A percentile compares a stretch with the other conserved stretches of the same genome.
These are phyloP conservation scores for Cochlearia excelsa DNA, from an alignment of 345 rosid species.

Conservation along the genomic window DNA sequence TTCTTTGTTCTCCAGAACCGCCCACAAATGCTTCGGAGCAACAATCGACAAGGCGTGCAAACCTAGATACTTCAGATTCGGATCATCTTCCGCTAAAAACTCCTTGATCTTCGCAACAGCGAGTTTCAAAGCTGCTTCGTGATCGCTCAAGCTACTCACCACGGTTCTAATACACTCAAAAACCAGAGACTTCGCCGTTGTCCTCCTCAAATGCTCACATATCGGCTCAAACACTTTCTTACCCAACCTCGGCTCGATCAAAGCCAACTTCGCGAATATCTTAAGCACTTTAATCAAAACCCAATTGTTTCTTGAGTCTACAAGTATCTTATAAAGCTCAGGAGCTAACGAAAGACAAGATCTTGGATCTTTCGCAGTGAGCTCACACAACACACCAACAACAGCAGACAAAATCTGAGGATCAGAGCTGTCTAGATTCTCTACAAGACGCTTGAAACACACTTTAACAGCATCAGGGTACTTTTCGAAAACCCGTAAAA, in stretches of 20 bases:
- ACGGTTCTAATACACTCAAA: constrained; percentile 89
- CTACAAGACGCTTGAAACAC: constrained; percentile 87
- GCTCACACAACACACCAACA: constrained; percentile 83
- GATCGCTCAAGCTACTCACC: constrained; percentile 67
- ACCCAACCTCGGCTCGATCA: constrained; percentile 79
- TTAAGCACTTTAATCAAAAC: constrained; percentile 82
- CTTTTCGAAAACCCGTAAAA: constrained; percentile 74
- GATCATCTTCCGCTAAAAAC: constrained; percentile 81
- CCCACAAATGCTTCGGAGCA: constrained; percentile 72
- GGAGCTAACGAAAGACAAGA: constrained; percentile 88
- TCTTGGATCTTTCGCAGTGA: constrained; percentile 61
- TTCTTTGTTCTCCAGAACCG: constrained; percentile 84
- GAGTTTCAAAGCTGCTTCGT: constrained; percentile 80
- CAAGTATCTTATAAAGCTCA: constrained; percentile 71
- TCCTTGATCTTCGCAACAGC: constrained; percentile 61
- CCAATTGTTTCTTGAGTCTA: constrained; percentile 91
- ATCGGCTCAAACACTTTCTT: constrained; percentile 75
- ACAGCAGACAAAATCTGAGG: constrained; percentile 56
- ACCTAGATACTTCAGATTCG: constrained; percentile 89
- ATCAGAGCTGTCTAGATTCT: constrained; percentile 79
- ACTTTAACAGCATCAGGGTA: constrained; percentile 87
- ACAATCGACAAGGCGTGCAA: constrained; percentile 67
- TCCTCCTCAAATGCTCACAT: constrained; percentile 86
- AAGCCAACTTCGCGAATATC: constrained; percentile 71
- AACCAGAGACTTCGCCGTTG: constrained; percentile 73